Evolutionary conservation across 768 basidiomycete species (phyloP).

Genomic region (Dictyophora rubrovolvata): DNA sequence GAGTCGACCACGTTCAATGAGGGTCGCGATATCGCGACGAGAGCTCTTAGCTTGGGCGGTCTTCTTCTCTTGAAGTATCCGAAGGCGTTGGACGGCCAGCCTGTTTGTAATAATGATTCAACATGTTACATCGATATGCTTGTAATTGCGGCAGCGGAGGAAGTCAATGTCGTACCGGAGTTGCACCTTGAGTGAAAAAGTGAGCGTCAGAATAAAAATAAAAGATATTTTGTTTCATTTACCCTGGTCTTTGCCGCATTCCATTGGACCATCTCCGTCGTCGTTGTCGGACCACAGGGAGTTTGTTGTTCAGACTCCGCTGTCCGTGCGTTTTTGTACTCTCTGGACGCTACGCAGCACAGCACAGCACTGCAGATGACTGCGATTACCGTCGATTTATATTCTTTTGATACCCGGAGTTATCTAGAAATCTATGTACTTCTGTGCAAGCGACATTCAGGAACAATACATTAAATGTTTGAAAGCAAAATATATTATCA

Average conservation of each 20-base stretch:
- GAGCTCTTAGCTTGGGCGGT: slow-evolving; percentile 68
- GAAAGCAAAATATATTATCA: no score
- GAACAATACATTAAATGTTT: no score
- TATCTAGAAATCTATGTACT: neutral
- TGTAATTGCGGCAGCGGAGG: slow-evolving; percentile 6
- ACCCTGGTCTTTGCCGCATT: slow-evolving; percentile 18
- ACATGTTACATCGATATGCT: neutral
- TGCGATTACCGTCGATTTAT: neutral
- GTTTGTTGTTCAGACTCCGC: slow-evolving; percentile 1
- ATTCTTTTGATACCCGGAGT: neutral
- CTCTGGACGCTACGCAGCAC: neutral
- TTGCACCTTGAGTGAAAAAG: slow-evolving; percentile 9
- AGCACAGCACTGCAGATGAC: neutral
- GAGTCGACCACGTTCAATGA: slow-evolving; percentile 68
- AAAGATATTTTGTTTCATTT: neutral
- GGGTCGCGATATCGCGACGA: slow-evolving; percentile 70
- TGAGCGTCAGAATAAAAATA: neutral
- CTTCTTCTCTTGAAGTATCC: slow-evolving; percentile 88
- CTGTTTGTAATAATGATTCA: slow-evolving; percentile 26
- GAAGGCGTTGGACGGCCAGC: slow-evolving; percentile 74
- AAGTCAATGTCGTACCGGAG: slow-evolving; percentile 8
- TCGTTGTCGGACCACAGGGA: neutral
- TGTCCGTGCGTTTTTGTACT: neutral
- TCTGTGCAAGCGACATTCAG: no score
- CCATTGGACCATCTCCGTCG: slow-evolving; percentile 9